Base-by-base conservation (phyloP, 768 basidiomycete species). In the Candolleomyces eurysporus region DNA sequence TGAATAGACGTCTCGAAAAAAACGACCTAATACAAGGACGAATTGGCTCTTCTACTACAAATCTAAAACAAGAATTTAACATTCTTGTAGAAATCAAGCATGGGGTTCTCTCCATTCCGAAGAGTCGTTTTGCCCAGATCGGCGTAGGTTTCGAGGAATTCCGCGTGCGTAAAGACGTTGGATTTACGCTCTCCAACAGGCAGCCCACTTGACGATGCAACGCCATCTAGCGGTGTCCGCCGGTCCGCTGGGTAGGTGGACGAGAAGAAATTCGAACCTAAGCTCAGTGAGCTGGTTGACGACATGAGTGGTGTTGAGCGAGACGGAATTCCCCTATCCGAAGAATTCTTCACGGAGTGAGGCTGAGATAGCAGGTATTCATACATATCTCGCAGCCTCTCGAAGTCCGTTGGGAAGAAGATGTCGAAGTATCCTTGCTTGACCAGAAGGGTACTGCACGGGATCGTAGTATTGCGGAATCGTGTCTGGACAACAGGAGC, bases 341-440 rank as follows among this genome's bases (percentile, higher is more conserved):
- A 61, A 5, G 71, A 46, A 8, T 54, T 57, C 16, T 62, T 39
- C 31, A 57, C 59, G 21, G 72, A 65, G 22, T 68, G 68, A 4
- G 88, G 85, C 67, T 85, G 83, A 42, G 87, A 83, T 62, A 98
- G 84, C 59, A 89, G 82, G 65, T 86, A 80, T 69, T 95, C 91
- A 74, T 98, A 98, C 85, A 96, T 92, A 71, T 96, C 93, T 51
- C 91, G 80, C 58, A 98, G 80, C 21, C 81, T 82, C 57, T 84
- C 84, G 65, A 98, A 98, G 71, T 92, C 79, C 13, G 96, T 98
- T 10, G 97, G 97, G 78, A 99, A 99, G 79, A 99, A 93, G 63
- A 98, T 98, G 73, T 99, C 97, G 73, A 99, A 99, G 77, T 88
- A 96, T 8, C 97, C 97, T 69, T 91, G 96, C 67, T 88, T 88